phyloP scores from a whole-genome alignment of 23 red algal genomes.

The Gracilaria caudata region DNA sequence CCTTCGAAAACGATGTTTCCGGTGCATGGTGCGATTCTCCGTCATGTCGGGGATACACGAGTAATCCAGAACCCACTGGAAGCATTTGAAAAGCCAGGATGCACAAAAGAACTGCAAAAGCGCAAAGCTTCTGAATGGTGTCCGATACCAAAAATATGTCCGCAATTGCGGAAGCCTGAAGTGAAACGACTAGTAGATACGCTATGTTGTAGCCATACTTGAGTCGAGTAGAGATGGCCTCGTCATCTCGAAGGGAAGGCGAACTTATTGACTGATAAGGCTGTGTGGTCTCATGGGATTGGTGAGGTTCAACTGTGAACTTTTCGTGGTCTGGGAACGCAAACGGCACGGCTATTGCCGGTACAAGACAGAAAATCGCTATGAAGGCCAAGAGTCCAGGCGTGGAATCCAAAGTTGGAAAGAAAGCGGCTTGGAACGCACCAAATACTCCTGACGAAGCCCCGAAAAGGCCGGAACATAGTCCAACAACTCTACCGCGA shows the following conservation, averaged over 20 bases:
- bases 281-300: background rate
- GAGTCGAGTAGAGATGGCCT: conserved; percentile 5
- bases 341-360: background rate
- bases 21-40: background rate
- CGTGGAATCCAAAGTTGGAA: conserved; percentile 31
- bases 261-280: background rate
- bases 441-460: conserved; percentile 41
- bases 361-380: conserved; percentile 2
- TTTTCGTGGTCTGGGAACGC: conserved; percentile 11
- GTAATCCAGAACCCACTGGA: background rate
- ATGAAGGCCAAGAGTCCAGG: conserved; percentile 3
- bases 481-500: conserved; percentile 52
- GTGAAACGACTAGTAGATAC: background rate
- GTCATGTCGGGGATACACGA: background rate
- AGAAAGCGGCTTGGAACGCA: conserved; percentile 47
- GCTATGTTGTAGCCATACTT: conserved; percentile 21
- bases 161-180: conserved; percentile 18
- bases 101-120: conserved; percentile 12
- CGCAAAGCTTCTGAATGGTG: conserved; percentile 1
- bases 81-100: conserved; percentile 22
- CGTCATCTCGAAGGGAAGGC: background rate
- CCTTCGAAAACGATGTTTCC: conserved; percentile 1
- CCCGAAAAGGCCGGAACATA: conserved; percentile 36
- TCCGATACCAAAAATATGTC: background rate
- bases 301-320: background rate